phyloP scores from a whole-genome alignment of 2,329 filamentous ascomycete genomes.

The Sclerotinia spermophila region DNA sequence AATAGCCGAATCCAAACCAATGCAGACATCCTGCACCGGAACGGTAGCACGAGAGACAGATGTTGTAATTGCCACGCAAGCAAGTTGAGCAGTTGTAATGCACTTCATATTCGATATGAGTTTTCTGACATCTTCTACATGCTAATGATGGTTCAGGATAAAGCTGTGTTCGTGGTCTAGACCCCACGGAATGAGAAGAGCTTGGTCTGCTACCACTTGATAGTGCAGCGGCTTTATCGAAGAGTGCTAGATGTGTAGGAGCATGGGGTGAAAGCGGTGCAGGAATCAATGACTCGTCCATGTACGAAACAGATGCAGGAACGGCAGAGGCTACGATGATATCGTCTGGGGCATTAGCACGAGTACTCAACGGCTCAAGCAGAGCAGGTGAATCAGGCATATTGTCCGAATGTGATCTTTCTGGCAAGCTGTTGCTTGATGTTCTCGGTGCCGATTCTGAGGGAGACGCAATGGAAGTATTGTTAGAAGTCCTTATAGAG shows the following conservation, averaged over 20 bases:
- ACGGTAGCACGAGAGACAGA: conserved; percentile 81
- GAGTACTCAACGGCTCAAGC: conserved; percentile 22
- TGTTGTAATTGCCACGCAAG: conserved; percentile 66
- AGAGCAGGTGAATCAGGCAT: not conserved
- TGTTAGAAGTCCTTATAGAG: conserved; percentile 17
- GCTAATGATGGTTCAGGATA: conserved; percentile 69
- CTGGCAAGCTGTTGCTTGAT: conserved; percentile 1
- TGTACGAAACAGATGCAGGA: conserved; percentile 19
- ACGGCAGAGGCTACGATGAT: conserved; percentile 26
- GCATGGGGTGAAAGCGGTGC: conserved; percentile 33
- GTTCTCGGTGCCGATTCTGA: conserved; percentile 20
- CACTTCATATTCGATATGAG: conserved; percentile 77
- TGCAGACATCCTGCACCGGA: conserved; percentile 71
- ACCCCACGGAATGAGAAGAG: conserved; percentile 34
- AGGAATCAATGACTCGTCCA: conserved; percentile 31
- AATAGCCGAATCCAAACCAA: conserved; percentile 84
- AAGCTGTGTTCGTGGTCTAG: conserved; percentile 40
- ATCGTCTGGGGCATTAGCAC: conserved; percentile 27
- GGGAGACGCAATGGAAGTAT: conserved; percentile 5
- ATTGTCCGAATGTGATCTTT: not conserved
- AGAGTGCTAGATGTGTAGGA: conserved; percentile 24
- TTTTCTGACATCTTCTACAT: conserved; percentile 67
- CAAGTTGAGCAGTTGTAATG: conserved; percentile 81
- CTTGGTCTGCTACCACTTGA: conserved; percentile 34
- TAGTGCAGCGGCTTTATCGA: conserved; percentile 33